Conservation (phyloP, 352 stramenopile genomes). For the Paralagenidium karlingii region DNA sequence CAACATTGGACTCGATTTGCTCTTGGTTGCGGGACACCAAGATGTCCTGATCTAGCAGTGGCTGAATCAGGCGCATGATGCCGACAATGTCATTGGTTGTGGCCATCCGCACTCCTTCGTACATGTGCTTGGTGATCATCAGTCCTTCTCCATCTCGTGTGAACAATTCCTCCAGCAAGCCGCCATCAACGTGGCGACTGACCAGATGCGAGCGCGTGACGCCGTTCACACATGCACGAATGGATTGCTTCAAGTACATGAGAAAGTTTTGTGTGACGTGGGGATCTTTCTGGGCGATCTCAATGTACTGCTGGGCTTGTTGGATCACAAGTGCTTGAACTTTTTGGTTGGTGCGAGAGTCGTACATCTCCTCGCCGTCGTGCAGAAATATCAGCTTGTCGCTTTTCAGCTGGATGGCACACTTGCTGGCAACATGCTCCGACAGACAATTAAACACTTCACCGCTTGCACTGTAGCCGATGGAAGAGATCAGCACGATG, state of each 20-base stretch:
- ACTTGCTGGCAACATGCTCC: conserved; percentile 84
- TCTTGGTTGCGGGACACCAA: conserved; percentile 80
- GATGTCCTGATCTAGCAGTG: conserved; percentile 78
- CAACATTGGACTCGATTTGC: conserved; percentile 81
- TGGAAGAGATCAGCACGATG: conserved; percentile 94
- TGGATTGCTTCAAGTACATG: conserved; percentile 76
- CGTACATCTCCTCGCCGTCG: conserved; percentile 77
- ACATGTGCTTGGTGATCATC: conserved; percentile 95
- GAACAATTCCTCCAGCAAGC: conserved; percentile 95
- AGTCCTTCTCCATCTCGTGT: conserved; percentile 94
- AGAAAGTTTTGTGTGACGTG: conserved; percentile 57
- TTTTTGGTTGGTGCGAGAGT: conserved; percentile 64
- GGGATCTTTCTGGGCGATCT: conserved; percentile 35
- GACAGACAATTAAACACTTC: conserved; percentile 88
- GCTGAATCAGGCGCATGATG: conserved; percentile 82
- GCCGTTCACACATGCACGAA: conserved; percentile 69
- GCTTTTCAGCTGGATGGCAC: conserved; percentile 62
- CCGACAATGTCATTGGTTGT: conserved; percentile 86
- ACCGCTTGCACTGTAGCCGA: conserved; percentile 91
- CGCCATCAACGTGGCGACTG: conserved; percentile 75
- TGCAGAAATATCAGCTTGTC: conserved; percentile 87
- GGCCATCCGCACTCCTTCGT: conserved; percentile 91
- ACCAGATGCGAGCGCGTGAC: conserved; percentile 80
- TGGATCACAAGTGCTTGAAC: conserved; percentile 73
- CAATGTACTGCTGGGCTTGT: conserved; percentile 72